Percentiles rank a stretch among this genome's conserved stretches.
Conservation (phyloP, 805 yeast genomes). For the Isabelozyma gotoi region DNA sequence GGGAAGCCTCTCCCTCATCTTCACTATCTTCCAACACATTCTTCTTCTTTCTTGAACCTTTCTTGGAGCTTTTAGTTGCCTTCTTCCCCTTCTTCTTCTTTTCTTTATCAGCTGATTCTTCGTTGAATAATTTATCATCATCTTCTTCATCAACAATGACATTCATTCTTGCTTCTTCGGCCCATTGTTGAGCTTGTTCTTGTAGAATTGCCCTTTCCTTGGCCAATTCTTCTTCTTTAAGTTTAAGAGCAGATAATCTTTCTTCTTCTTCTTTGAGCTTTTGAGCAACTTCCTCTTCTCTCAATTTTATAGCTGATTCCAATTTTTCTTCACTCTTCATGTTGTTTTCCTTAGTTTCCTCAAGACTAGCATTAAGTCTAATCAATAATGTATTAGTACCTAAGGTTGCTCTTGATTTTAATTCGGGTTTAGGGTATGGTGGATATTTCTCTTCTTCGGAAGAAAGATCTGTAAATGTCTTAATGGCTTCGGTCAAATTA, state of each 20-base stretch:
- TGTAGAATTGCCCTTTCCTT: conserved; percentile 47
- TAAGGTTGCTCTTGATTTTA: conserved; percentile 82
- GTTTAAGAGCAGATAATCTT: conserved; percentile 42
- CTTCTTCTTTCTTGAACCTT: conserved; percentile 22
- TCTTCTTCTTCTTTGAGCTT: conserved; percentile 38
- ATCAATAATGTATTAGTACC: conserved; percentile 74
- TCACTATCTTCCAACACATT: conserved; percentile 34
- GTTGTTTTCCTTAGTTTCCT: conserved; percentile 72
- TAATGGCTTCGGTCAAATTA: conserved; percentile 64
- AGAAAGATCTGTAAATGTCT: conserved; percentile 56
- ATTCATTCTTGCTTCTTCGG: conserved; percentile 38
- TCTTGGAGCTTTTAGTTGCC: conserved; percentile 27
- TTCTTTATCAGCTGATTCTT: conserved; percentile 49
- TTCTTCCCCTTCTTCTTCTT: conserved; percentile 22
- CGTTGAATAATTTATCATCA: conserved; percentile 30
- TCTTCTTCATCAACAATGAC: conserved; percentile 38
- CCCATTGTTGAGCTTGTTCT: conserved; percentile 54
- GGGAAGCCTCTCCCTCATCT: conserved; percentile 26
- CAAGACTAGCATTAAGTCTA: conserved; percentile 67
- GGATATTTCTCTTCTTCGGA: conserved; percentile 53
- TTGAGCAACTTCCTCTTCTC: conserved; percentile 54
- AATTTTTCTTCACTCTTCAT: conserved; percentile 56
- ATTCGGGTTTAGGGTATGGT: conserved; percentile 77
- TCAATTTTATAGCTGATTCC: conserved; percentile 66
- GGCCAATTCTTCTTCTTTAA: conserved; percentile 44